Conservation (phyloP, 169 alveolate genomes). For the Cyclospora cayetanensis region DNA sequence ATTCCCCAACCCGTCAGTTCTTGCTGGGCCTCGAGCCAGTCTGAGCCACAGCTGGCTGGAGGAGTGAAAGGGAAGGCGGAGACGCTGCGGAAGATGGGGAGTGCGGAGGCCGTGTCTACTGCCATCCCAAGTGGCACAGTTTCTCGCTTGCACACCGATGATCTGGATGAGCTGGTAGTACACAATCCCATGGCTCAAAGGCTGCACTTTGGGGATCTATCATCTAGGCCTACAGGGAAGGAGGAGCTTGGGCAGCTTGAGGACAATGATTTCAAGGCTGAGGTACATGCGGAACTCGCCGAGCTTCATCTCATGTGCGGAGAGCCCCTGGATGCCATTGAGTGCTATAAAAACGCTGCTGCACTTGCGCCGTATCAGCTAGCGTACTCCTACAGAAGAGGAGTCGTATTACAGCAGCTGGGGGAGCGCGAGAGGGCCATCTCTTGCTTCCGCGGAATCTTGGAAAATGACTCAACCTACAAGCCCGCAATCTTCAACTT, state of each 20-base stretch:
- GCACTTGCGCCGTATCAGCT: constrained; percentile 59
- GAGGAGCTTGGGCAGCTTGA: constrained; percentile 6
- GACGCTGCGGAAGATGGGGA: constrained; percentile 38
- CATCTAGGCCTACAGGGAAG: constrained; percentile 1
- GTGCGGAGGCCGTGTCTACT: constrained; percentile 61
- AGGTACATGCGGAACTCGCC: constrained; percentile 66
- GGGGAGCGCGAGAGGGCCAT: constrained; percentile 67
- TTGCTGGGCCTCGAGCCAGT: constrained; percentile 52
- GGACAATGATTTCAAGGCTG: constrained; percentile 55
- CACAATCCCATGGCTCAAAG: constrained; percentile 8
- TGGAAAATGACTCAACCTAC: constrained; percentile 49
- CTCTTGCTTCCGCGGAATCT: constrained; percentile 55
- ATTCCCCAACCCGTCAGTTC: constrained; percentile 57
- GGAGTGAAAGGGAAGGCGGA: background rate
- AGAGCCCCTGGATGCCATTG: constrained; percentile 56
- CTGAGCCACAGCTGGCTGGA: background rate
- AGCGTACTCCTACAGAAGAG: constrained; percentile 50
- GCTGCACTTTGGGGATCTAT: background rate
- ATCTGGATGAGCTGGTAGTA: constrained; percentile 53
- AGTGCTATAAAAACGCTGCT: constrained; percentile 59
- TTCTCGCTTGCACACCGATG: constrained; percentile 69
- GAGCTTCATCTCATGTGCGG: constrained; percentile 64
- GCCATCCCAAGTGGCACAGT: constrained; percentile 63
- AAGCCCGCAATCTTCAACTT: constrained; percentile 70
- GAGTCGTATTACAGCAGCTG: constrained; percentile 72